A percentile compares a stretch with the other conserved stretches of the same genome.
Evolutionary conservation across 306 rosid genomes (phyloP).

Genomic region (Medicago truncatula): DNA sequence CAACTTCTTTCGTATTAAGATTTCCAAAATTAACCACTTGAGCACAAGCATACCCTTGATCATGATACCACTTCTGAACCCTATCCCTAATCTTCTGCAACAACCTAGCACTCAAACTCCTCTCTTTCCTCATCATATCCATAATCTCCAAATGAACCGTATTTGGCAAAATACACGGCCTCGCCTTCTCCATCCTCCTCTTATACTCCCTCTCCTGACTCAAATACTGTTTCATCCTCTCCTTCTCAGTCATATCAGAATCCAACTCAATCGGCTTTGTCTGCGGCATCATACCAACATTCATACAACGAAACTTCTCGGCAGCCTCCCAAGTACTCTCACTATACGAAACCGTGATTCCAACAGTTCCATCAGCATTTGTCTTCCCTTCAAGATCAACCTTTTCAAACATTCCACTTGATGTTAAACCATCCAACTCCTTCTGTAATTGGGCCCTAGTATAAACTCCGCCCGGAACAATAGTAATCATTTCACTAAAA

Average conservation of each 20-base stretch:
- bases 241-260: conserved; percentile 91
- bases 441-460: conserved; percentile 88
- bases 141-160: conserved; percentile 69
- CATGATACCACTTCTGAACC: conserved; percentile 98
- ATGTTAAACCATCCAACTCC: conserved; percentile 77
- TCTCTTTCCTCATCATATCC: conserved; percentile 71
- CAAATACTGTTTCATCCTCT: conserved; percentile 72
- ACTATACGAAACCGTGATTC: conserved; percentile 64
- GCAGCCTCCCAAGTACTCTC: conserved; percentile 97
- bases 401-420: conserved; percentile 98
- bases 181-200: conserved; percentile 79
- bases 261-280: conserved; percentile 89
- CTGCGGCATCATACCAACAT: conserved; percentile 82
- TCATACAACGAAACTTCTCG: conserved; percentile 83
- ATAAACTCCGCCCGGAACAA: conserved; percentile 78
- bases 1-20: conserved; percentile 90
- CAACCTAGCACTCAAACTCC: conserved; percentile 85
- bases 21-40: conserved; percentile 98
- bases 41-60: conserved; percentile 94
- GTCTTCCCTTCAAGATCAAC: conserved; percentile 94
- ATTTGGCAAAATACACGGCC: conserved; percentile 74
- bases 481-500: conserved; percentile 88
- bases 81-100: conserved; percentile 89
- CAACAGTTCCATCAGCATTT: conserved; percentile 78
- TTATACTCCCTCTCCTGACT: conserved; percentile 87